Evolutionary conservation across 441 rosid species (phyloP), one percentile per base, ranked within the genome.

Genomic region (Macaranga tanarius): DNA sequence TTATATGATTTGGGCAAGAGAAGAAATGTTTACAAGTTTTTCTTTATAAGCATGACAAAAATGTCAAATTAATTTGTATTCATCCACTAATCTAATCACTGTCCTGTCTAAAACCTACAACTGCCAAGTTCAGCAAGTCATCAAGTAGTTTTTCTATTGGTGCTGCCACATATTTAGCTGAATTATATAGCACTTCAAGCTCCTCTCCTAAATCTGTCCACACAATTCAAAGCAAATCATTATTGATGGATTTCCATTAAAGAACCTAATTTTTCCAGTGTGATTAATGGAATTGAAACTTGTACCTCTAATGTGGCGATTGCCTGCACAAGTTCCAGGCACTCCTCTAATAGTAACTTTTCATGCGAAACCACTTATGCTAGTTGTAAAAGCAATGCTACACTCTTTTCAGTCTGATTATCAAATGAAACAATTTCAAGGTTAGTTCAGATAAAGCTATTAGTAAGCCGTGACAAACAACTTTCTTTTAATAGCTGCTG

Each of bases 311-410:
- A 63, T 73, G 38, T 72, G 62, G 89, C 86, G 50, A 85, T 76
- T 66, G 73, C 76, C 79, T 76, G 82, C 50, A 81, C 65, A 76
- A 80, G 85, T 74, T 89, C 92, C 20, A 79, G 74, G 79, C 87
- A 82, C 75, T 90, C 88, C 72, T 85, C 86, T 60, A 91, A 26
- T 28, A 87, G 70, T 73, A 90, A 66, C 75, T 86, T 93, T 81
- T 91, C 97, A 51, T 90, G 89, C 56, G 84, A 75, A 28, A 75
- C 81, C 64, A 88, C 88, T 68, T 77, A 76, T 1, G 94, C 90
- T 73, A 93, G 80, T 73, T 87, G 78, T 40, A 91, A 86, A 31
- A 86, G 77, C 23, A 88, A 74, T 28, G 77, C 62, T 48, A 64
- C 80, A 11, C 67, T 72, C 67, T 75, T 73, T 76, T 85, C 88